These are phyloP conservation scores for Xylaria bambusicola DNA, from an alignment of 495 filamentous ascomycete species.

Conservation along the genomic window DNA sequence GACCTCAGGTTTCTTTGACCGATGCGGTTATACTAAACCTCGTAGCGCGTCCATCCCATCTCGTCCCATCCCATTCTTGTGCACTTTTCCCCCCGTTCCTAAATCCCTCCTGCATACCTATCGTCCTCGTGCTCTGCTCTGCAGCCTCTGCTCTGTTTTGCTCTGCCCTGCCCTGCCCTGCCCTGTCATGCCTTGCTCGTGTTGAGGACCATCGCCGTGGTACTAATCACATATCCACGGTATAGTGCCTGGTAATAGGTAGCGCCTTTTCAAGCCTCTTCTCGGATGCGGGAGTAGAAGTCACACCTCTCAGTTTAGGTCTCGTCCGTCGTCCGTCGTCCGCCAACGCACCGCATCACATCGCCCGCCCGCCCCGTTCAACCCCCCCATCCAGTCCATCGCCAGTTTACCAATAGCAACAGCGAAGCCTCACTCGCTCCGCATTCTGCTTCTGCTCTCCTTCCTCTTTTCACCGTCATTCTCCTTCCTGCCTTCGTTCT, in stretches of 20 bases:
- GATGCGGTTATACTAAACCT: too few species aligned
- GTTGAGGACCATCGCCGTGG: too few species aligned
- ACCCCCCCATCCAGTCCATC: slow-evolving; percentile 12
- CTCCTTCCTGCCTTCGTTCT: background rate
- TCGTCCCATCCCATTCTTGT: slow-evolving; percentile 3
- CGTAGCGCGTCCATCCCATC: too few species aligned
- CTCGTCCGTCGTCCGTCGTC: slow-evolving; percentile 8
- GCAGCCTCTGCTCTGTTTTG: background rate
- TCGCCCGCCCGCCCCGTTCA: slow-evolving; percentile 17
- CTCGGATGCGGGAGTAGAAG: too few species aligned
- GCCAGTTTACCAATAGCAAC: slow-evolving; percentile 16
- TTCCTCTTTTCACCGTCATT: background rate
- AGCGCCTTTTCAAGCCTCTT: too few species aligned
- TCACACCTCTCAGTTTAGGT: too few species aligned
- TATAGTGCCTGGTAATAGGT: background rate
- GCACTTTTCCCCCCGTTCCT: background rate
- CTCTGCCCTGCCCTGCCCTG: background rate
- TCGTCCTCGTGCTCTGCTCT: background rate
- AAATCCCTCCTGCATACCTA: background rate
- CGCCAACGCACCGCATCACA: slow-evolving; percentile 18
- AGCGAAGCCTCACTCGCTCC: slow-evolving; percentile 17
- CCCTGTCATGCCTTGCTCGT: background rate
- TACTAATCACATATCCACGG: too few species aligned
- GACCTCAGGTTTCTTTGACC: background rate
- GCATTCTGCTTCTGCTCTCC: slow-evolving; percentile 8